Evolutionary conservation across 768 basidiomycete genomes (phyloP), one percentile per base, ranked within the genome.

Genomic region (Pulveroboletus sp.): DNA sequence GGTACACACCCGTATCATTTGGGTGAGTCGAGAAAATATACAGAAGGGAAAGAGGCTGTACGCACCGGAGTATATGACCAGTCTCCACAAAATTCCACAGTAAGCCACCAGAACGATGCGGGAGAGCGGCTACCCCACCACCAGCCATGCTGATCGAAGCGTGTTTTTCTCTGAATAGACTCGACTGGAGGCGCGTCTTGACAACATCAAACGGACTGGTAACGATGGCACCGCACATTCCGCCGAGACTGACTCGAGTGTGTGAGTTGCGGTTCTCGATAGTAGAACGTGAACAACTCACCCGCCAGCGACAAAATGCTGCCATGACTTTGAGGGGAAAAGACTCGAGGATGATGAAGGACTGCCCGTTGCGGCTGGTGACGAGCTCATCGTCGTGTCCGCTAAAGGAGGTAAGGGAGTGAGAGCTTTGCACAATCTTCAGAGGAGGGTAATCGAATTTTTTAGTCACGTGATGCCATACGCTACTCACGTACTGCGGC

Each of bases 131-230:
- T 5, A 60, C 58, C 8, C 70, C 72, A 21, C 57, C 62, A 17
- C 65, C 74, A 8, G 58, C 67, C 49, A 51, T 62, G 53, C 50
- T 64, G 56, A 69, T 55, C 8, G 69, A 58, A 5, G 60, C 45
- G 36, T 74, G 71, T 46, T 75, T 76, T 50, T 74, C 73, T 28
- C 71, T 69, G 63, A 93, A 96, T 18, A 97, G 73, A 69, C 84
- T 84, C 2, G 93, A 95, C 71, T 99, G 96, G 7, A 98, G 74
- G 4, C 96, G 86, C 38, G 96, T 99, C 73, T 97, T 98, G 55
- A 98, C 93, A 30, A 99, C 93, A 69, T 99, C 96, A 60, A 99
- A 95, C 0, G 96, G 95, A 39, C 92, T 93, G 0, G 96, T 99
- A 4, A 97, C 85, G 51, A 96, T 87, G 15, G 93, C 93, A 31